A percentile compares a stretch with the other conserved stretches of the same genome.
phyloP scores from a whole-genome alignment of 2,329 filamentous ascomycete genomes.

The Ophiobolus disseminans region DNA sequence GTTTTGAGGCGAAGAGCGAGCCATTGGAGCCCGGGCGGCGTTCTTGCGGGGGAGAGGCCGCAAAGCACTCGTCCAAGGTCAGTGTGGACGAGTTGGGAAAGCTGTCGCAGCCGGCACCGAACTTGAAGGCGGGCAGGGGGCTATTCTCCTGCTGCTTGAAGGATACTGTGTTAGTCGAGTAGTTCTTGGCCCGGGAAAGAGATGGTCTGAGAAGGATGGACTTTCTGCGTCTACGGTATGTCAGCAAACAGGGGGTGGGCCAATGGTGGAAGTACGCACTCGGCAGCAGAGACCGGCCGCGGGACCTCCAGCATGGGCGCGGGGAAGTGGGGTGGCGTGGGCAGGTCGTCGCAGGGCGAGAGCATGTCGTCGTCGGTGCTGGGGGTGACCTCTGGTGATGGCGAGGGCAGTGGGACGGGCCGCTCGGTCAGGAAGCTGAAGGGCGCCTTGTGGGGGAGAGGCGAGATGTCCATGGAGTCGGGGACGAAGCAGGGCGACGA shows the following conservation, averaged over 20 bases:
- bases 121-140: constrained; percentile 76
- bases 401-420: constrained; percentile 73
- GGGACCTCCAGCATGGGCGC: constrained; percentile 40
- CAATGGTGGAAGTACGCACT: constrained; percentile 35
- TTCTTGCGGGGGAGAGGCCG: constrained; percentile 78
- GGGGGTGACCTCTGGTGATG: constrained; percentile 65
- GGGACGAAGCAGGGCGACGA: constrained; percentile 77
- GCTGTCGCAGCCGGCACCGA: constrained; percentile 66
- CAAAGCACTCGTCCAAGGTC: constrained; percentile 80
- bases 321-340: constrained; percentile 34
- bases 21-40: constrained; percentile 63
- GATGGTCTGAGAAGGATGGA: constrained; percentile 72
- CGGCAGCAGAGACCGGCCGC: constrained; percentile 45
- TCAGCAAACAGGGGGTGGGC: constrained; percentile 23
- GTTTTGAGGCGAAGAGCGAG: constrained; percentile 64
- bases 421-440: constrained; percentile 67
- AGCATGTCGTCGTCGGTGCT: constrained; percentile 56
- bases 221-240: constrained; percentile 38
- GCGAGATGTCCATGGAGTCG: constrained; percentile 93
- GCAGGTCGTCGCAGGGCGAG: constrained; percentile 44
- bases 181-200: constrained; percentile 75
- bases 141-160: constrained; percentile 66
- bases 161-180: constrained; percentile 71
- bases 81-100: constrained; percentile 65
- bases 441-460: constrained; percentile 80